Evolutionary conservation across 2,329 filamentous ascomycete species (phyloP), one percentile per base, ranked within the genome.

Genomic region (Lachnellula cervina): DNA sequence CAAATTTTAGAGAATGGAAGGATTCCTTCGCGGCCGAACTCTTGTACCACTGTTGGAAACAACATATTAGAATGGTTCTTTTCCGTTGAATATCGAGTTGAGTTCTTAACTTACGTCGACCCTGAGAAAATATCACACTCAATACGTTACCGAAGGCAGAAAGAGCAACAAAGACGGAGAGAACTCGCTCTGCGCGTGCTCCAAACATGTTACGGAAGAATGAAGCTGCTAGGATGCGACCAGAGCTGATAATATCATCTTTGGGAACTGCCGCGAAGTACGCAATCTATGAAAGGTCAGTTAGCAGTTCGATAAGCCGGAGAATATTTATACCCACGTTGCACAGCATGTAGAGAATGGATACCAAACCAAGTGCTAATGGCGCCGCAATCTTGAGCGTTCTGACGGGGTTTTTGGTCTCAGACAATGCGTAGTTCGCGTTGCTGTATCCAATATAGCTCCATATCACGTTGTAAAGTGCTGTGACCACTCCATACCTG

Each of bases 401-500:
- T 23, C 76, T 76, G 5, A 84, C 78, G 0, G 85, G 85, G 69
- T 87, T 81, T 67, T 78, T 82, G 47, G 83, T 86, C 73, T 89
- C 86, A 65, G 78, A 80, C 34, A 84, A 73, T 46, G 78, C 82
- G 64, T 87, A 86, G 72, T 87, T 87, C 67, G 83, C 84, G 68
- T 87, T 87, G 72, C 77, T 81, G 74, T 85, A 86, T 23, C 85
- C 85, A 61, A 86, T 80, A 64, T 83, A 89, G 58, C 80, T 83
- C 80, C 84, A 88, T 64, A 88, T 84, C 59, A 88, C 84, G 62
- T 87, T 88, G 75, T 87, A 88, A 0, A 89, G 72, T 0, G 86
- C 84, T 1, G 82, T 87, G n/a, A 87, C 83, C 35, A 87, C 77
- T 48, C 82, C 83, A 60, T 88, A 67, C 28, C 61, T 64, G 16